A percentile compares a stretch with the other conserved stretches of the same genome.
These are phyloP conservation scores for Fragosphaeria purpurea DNA, from an alignment of 2,329 filamentous ascomycete genomes.

Conservation along the genomic window DNA sequence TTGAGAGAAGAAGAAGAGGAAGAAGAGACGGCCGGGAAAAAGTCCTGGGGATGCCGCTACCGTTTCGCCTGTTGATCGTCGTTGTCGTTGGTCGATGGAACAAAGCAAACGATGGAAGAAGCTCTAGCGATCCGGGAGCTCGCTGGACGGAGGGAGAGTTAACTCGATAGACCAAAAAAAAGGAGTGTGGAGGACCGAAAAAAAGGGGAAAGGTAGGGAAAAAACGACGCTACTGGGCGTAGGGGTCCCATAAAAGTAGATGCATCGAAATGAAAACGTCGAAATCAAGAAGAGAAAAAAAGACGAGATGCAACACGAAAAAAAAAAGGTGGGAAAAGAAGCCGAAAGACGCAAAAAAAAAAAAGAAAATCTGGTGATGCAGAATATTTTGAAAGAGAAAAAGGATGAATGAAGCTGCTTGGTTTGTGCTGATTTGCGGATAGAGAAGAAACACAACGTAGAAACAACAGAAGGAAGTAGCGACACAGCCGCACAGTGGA, in stretches of 20 bases:
- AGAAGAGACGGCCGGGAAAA: too few relatives aligned
- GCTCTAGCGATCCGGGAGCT: too few relatives aligned
- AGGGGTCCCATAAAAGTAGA: conserved; percentile 12
- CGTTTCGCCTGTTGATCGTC: too few relatives aligned
- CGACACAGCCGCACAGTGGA: neutral
- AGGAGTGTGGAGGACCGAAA: conserved; percentile 15
- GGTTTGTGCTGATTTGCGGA: neutral
- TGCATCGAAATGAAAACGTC: conserved; percentile 8
- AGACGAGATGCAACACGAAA: neutral
- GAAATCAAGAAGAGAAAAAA: conserved; percentile 2
- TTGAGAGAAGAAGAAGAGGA: too few relatives aligned
- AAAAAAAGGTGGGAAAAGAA: neutral
- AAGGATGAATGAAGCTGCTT: neutral
- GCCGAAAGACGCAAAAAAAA: neutral
- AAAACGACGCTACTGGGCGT: conserved; percentile 13
- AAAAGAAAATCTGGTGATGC: neutral
- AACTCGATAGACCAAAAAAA: conserved; percentile 2
- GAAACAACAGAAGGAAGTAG: neutral
- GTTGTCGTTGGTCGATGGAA: too few relatives aligned
- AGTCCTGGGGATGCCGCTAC: too few relatives aligned
- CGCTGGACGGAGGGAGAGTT: neutral
- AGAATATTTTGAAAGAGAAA: conserved; percentile 2
- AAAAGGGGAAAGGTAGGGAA: conserved; percentile 8
- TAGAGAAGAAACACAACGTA: conserved; percentile 1
- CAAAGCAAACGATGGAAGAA: too few relatives aligned